Evolutionary conservation across 1,139 yeast genomes (phyloP).

Genomic region (Eremothecium sinecaudum): DNA sequence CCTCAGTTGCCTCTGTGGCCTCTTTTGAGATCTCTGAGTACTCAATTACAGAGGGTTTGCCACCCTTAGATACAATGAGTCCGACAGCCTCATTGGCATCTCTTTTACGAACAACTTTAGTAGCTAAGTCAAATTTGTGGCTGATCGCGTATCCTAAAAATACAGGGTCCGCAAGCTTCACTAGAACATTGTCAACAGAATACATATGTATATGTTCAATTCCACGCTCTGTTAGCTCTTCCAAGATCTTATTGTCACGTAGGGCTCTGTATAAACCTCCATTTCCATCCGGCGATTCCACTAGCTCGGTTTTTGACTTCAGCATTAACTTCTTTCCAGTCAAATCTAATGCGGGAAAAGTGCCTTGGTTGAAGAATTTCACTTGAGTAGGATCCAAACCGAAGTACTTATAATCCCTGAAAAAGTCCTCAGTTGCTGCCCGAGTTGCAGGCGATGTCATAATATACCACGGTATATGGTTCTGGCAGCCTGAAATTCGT

Average conservation of each 20-base stretch:
- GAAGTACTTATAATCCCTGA: conserved; percentile 51
- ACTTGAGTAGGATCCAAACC: conserved; percentile 57
- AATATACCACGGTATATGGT: conserved; percentile 68
- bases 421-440: conserved; percentile 62
- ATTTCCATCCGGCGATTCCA: conserved; percentile 95
- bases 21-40: conserved; percentile 81
- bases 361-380: conserved; percentile 86
- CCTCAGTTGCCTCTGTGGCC: conserved; percentile 55
- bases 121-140: conserved; percentile 63
- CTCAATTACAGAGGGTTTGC: conserved; percentile 85
- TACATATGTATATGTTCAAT: conserved; percentile 91
- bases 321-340: conserved; percentile 65
- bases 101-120: conserved; percentile 91
- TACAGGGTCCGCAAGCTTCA: conserved; percentile 88
- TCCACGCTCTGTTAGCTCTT: conserved; percentile 59
- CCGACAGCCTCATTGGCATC: conserved; percentile 88
- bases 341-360: conserved; percentile 75
- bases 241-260: conserved; percentile 50
- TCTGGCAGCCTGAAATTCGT: conserved; percentile 39
- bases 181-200: conserved; percentile 91
- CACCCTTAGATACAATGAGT: conserved; percentile 65
- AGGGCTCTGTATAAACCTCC: conserved; percentile 94
- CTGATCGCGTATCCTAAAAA: conserved; percentile 80
- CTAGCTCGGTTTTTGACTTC: conserved; percentile 44
- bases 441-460: conserved; percentile 96